phyloP scores from a whole-genome alignment of 306 rosid genomes.

The Pterocarpus macrocarpus region DNA sequence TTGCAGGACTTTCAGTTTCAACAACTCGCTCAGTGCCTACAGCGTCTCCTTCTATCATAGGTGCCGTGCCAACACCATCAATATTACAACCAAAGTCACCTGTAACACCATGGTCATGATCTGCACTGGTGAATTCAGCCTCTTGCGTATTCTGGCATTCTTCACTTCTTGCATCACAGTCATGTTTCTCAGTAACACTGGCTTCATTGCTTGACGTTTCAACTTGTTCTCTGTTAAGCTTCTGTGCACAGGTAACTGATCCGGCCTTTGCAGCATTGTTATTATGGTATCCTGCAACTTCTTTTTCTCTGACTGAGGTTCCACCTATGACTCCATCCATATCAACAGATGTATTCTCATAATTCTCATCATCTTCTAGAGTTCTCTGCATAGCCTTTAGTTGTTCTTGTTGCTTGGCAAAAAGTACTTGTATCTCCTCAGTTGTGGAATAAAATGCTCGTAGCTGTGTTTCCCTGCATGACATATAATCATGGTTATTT shows the following conservation, averaged over 20 bases:
- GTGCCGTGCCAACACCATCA: slow-evolving; percentile 60
- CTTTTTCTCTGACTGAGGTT: slow-evolving; percentile 51
- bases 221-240: slow-evolving; percentile 54
- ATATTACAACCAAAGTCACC: slow-evolving; percentile 79
- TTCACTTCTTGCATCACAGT: slow-evolving; percentile 76
- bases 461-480: slow-evolving; percentile 87
- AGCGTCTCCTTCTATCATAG: slow-evolving; percentile 68
- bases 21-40: slow-evolving; percentile 71
- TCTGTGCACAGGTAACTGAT: slow-evolving; percentile 64
- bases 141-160: slow-evolving; percentile 79
- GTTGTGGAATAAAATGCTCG: slow-evolving; percentile 95
- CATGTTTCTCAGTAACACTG: slow-evolving; percentile 85
- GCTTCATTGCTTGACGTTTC: slow-evolving; percentile 77
- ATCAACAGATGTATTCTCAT: slow-evolving; percentile 78
- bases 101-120: slow-evolving; percentile 63
- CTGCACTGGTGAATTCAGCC: slow-evolving; percentile 79
- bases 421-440: slow-evolving; percentile 80
- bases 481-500: slow-evolving; percentile 17
- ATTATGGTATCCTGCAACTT: slow-evolving; percentile 48
- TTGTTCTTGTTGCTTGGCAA: slow-evolving; percentile 95
- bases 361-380: slow-evolving; percentile 90
- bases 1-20: slow-evolving; percentile 80
- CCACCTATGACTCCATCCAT: slow-evolving; percentile 59
- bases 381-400: slow-evolving; percentile 91
- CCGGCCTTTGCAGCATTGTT: slow-evolving; percentile 61